Evolutionary conservation across 2,329 filamentous ascomycete genomes (phyloP).

Genomic region (Colletotrichum incanum): DNA sequence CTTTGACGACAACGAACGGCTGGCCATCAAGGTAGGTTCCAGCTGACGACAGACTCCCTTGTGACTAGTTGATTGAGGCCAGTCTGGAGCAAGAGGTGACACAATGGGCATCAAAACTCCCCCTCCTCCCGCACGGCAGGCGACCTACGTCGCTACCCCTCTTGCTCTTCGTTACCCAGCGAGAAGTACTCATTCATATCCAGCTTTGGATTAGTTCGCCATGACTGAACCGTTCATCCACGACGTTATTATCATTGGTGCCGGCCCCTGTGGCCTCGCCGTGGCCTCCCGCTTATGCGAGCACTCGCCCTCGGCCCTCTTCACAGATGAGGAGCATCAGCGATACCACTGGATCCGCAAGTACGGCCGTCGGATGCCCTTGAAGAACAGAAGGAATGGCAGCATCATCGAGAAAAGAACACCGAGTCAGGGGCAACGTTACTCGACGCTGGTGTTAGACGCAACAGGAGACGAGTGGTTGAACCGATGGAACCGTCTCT

Average conservation of each 20-base stretch:
- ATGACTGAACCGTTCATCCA: slow-evolving; percentile 55
- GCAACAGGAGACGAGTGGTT: slow-evolving; percentile 77
- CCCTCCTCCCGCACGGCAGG: background rate
- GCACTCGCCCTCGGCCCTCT: slow-evolving; percentile 81
- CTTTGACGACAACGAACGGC: background rate
- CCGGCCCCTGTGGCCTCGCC: slow-evolving; percentile 82
- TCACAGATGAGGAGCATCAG: slow-evolving; percentile 87
- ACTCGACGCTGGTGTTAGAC: slow-evolving; percentile 73
- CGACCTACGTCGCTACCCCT: background rate
- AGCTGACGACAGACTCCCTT: slow-evolving; percentile 11
- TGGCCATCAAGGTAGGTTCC: slow-evolving; percentile 39
- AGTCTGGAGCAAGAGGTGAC: background rate
- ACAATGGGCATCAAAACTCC: slow-evolving; percentile 26
- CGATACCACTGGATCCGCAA: slow-evolving; percentile 85
- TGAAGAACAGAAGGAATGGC: slow-evolving; percentile 67
- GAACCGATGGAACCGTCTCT: slow-evolving; percentile 78
- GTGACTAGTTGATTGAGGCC: slow-evolving; percentile 7
- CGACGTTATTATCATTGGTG: slow-evolving; percentile 82
- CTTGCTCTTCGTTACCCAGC: background rate
- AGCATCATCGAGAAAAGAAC: slow-evolving; percentile 45
- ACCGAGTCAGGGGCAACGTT: slow-evolving; percentile 46
- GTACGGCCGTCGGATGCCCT: slow-evolving; percentile 71
- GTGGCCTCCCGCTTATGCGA: slow-evolving; percentile 81
- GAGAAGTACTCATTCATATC: background rate
- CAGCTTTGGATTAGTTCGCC: background rate